A percentile compares a stretch with the other conserved stretches of the same genome.
Evolutionary conservation across 108 stramenopile genomes (phyloP).

Genomic region (Cyclotella choctawhatcheeana): DNA sequence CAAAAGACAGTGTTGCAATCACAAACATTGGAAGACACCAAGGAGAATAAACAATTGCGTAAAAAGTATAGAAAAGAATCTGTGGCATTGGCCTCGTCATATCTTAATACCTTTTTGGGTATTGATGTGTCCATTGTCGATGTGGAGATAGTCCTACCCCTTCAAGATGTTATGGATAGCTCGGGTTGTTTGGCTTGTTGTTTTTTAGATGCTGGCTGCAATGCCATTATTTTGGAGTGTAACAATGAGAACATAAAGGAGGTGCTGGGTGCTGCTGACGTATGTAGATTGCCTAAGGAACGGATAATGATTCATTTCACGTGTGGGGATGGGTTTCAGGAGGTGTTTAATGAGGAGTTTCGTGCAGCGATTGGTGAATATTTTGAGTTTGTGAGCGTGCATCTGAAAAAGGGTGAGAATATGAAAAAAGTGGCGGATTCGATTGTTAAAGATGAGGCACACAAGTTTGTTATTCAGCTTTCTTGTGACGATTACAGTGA

Average conservation of each 20-base stretch:
- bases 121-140: constrained; percentile 78
- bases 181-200: constrained; percentile 79
- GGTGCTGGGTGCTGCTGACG: constrained; percentile 63
- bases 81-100: constrained; percentile 67
- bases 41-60: constrained; percentile 61
- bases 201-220: constrained; percentile 85
- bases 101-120: constrained; percentile 55
- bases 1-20: constrained; percentile 58
- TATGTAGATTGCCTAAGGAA: constrained; percentile 68
- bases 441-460: constrained; percentile 20
- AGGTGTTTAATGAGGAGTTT: not conserved
- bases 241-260: not conserved
- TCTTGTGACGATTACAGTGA: constrained; percentile 1
- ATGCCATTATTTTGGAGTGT: constrained; percentile 50
- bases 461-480: constrained; percentile 49
- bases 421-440: constrained; percentile 5
- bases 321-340: not conserved
- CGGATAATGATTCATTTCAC: constrained; percentile 69
- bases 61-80: constrained; percentile 86
- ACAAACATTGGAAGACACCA: constrained; percentile 25
- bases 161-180: constrained; percentile 52
- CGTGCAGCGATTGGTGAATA: constrained; percentile 2
- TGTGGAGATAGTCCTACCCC: constrained; percentile 67
- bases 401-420: constrained; percentile 7
- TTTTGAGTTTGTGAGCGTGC: constrained; percentile 19